Evolutionary conservation across 2,329 filamentous ascomycete genomes (phyloP).

Genomic region (Canariomyces notabilis): DNA sequence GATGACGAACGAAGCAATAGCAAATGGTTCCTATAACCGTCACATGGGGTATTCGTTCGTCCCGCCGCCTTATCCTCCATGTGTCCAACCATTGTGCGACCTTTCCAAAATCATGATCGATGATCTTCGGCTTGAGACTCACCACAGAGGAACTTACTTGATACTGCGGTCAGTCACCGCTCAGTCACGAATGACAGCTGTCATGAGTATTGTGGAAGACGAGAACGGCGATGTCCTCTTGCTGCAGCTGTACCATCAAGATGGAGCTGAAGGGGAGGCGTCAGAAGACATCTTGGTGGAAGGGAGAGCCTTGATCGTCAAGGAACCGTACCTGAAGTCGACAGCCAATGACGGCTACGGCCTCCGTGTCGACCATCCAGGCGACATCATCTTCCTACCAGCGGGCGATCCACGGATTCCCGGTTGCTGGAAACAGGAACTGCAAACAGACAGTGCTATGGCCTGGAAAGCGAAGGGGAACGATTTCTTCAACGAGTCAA

Average conservation of each 20-base stretch:
- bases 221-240: conserved; percentile 32
- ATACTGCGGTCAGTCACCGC: conserved; percentile 8
- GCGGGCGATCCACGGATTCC: conserved; percentile 37
- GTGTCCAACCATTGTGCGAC: conserved; percentile 1
- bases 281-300: conserved; percentile 31
- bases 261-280: conserved; percentile 30
- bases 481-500: conserved; percentile 25
- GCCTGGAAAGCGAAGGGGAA: conserved; percentile 32
- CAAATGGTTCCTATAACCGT: not conserved
- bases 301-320: conserved; percentile 35
- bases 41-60: not conserved
- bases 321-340: conserved; percentile 49
- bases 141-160: conserved; percentile 12
- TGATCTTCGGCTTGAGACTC: conserved; percentile 14
- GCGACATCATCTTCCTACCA: conserved; percentile 40
- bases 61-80: conserved; percentile 12
- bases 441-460: not conserved
- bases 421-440: conserved; percentile 28
- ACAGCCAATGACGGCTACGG: conserved; percentile 36
- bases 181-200: conserved; percentile 2
- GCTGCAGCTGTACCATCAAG: conserved; percentile 40
- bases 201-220: conserved; percentile 36
- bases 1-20: not conserved
- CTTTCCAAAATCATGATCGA: conserved; percentile 8
- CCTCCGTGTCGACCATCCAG: conserved; percentile 48